Base-by-base conservation (phyloP, 2,329 filamentous ascomycete species). In the Emmonsiellopsis sp. region DNA sequence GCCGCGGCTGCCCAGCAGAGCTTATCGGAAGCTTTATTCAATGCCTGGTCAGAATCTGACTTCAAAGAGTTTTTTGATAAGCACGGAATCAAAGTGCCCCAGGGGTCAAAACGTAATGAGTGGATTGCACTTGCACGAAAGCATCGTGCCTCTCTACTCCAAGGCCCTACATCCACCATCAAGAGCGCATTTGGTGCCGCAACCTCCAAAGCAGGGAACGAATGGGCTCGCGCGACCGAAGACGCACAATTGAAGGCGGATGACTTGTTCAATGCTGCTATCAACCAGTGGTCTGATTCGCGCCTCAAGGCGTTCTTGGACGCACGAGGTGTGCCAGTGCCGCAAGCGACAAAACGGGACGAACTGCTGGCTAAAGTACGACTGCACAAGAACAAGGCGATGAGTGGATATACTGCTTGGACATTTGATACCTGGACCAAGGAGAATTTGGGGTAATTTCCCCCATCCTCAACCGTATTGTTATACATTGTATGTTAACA, bases 41-140 rank as follows among this genome's bases (percentile, higher is more conserved):
- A 95, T 62, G 84, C 87, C 3, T 98, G 93, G 93, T 85, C 86
- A 64, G 91, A 96, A 65, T 85, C 80, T 63, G 77, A 95, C 69
- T 79, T 98, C 68, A 97, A 97, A 79, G 85, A 88, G 58, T 97
- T 93, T 75, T 84, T 84, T 53, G 92, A 97, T 75, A 88, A 91
- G 78, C 93, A 97, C 62, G 83, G 83, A 54, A 86, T 98, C 66
- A 79, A 79, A 75, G 88, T 96, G 49, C 93, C 93, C 8, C 92
- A 97, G 67, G 93, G 92, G 47, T 94, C 88, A 65, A 91, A 87
- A 77, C 77, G 82, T 61, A 94, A 96, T 64, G 92, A 98, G 71
- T 80, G 97, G 31, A 77, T 94, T 51, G 90, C 92, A 51, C 81
- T 97, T 57, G 86, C 92, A 58, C 89, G 92, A 67, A 94, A 93